Percentiles rank a stretch among this genome's conserved stretches.
phyloP scores from a whole-genome alignment of 1,284 basidiomycete species.

The Irpex rosettiformis region DNA sequence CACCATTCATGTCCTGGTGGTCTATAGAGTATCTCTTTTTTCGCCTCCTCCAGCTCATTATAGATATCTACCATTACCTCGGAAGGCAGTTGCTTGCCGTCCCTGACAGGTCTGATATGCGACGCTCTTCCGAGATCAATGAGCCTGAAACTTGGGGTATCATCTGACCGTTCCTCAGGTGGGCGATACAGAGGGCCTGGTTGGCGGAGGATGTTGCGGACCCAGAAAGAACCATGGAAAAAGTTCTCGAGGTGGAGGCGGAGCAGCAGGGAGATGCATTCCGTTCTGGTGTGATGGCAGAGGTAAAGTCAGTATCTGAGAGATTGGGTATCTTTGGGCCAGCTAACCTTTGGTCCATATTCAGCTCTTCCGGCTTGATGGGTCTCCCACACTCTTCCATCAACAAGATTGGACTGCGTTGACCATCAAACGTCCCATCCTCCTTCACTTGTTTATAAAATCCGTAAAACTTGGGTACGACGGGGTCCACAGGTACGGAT shows the following conservation, averaged over 20 bases:
- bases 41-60: no score
- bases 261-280: constrained; percentile 35
- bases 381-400: constrained; percentile 45
- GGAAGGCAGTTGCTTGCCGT: no score
- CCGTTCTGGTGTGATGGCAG: constrained; percentile 31
- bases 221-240: constrained; percentile 36
- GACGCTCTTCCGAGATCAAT: constrained; percentile 50
- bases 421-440: constrained; percentile 2
- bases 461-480: constrained; percentile 51
- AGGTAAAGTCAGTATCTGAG: no score
- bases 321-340: no score
- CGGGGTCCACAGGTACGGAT: constrained; percentile 37
- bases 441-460: constrained; percentile 36
- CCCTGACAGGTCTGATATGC: no score
- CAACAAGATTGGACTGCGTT: constrained; percentile 40
- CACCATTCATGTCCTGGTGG: no score
- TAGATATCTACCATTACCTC: no score
- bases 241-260: constrained; percentile 40
- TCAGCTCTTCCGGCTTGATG: constrained; percentile 26
- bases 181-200: constrained; percentile 36
- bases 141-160: constrained; percentile 38
- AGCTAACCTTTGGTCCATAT: constrained; percentile 32
- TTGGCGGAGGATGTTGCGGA: constrained; percentile 45
- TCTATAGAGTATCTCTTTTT: no score
- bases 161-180: constrained; percentile 20